Evolutionary conservation across 2,329 filamentous ascomycete species (phyloP).

Genomic region (Ceratocystis colombiana): DNA sequence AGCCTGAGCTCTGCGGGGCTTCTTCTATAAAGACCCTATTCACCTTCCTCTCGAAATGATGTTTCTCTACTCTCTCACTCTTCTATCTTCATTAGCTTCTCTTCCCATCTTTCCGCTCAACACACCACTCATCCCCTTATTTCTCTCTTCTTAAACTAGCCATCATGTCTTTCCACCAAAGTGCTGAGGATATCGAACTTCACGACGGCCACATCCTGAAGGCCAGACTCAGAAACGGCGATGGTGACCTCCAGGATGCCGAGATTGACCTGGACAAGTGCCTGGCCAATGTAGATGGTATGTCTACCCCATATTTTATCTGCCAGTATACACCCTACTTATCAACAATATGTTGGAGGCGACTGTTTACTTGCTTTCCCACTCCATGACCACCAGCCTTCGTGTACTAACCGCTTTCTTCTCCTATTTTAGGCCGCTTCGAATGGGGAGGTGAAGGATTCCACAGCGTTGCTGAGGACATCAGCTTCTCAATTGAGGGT

Average conservation of each 20-base stretch:
- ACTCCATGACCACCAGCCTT: not conserved
- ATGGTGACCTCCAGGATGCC: conserved; percentile 36
- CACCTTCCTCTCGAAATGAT: not conserved
- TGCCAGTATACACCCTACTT: not conserved
- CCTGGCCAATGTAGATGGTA: conserved; percentile 44
- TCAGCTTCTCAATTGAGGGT: conserved; percentile 43
- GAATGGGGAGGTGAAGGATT: conserved; percentile 34
- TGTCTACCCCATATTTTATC: conserved; percentile 23
- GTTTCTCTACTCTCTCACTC: not conserved
- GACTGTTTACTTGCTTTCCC: not conserved
- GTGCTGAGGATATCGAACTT: conserved; percentile 35
- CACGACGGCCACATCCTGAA: conserved; percentile 41
- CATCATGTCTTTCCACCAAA: conserved; percentile 38
- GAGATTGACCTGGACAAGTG: conserved; percentile 48
- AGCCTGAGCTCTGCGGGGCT: not conserved
- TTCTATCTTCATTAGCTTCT: conserved; percentile 12
- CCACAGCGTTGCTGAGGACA: conserved; percentile 37
- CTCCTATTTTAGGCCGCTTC: conserved; percentile 10
- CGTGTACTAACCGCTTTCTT: not conserved
- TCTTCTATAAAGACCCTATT: not conserved
- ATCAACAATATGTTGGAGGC: too few species aligned
- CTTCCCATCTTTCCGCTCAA: not conserved
- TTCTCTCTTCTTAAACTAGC: not conserved
- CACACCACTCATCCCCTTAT: not conserved
- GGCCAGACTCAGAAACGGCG: conserved; percentile 35